Conservation (phyloP, 2,329 filamentous ascomycete genomes). For the Blastomyces gilchristii region DNA sequence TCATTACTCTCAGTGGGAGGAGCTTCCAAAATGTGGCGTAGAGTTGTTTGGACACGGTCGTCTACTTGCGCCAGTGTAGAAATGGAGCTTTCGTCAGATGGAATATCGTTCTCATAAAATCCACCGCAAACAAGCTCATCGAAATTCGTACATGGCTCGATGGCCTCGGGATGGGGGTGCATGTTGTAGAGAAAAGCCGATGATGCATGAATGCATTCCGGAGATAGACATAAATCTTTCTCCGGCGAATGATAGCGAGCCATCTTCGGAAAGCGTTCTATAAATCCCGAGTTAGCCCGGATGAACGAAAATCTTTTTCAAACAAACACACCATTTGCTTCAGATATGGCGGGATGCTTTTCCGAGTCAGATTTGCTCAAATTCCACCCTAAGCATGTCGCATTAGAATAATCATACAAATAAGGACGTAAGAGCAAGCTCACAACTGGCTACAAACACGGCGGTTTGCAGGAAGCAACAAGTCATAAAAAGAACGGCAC, state of each 20-base stretch:
- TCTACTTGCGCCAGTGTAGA: constrained; percentile 53
- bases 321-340: not conserved
- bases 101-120: constrained; percentile 56
- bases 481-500: not conserved
- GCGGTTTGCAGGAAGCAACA: not conserved
- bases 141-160: constrained; percentile 61
- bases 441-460: not conserved
- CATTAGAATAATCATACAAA: not conserved
- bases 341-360: not conserved
- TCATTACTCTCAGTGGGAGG: constrained; percentile 9
- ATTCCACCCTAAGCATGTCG: not conserved
- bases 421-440: not conserved
- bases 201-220: constrained; percentile 53
- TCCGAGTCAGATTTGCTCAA: not conserved
- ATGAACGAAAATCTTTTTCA: no score
- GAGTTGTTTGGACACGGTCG: constrained; percentile 41
- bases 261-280: not conserved
- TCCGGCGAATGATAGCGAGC: not conserved
- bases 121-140: constrained; percentile 58
- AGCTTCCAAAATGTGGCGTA: not conserved
- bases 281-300: not conserved
- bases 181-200: constrained; percentile 54
- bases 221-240: constrained; percentile 41
- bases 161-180: constrained; percentile 49
- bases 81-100: constrained; percentile 51